Evolutionary conservation across 2,329 filamentous ascomycete species (phyloP), one percentile per base, ranked within the genome.

Genomic region (Penicillium thymicola): DNA sequence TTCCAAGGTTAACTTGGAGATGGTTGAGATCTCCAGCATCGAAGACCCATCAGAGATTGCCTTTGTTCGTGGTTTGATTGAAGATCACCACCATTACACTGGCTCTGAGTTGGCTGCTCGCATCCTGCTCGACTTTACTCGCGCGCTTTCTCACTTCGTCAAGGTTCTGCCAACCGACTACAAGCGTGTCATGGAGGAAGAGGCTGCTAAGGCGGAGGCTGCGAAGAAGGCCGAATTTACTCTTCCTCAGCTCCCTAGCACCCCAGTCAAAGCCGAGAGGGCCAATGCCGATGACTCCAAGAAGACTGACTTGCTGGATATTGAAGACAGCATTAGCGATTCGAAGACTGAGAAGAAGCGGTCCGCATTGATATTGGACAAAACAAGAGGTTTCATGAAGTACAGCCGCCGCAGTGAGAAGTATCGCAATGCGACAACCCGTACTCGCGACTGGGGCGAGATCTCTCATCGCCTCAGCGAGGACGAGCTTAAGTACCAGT

Each of bases 21-120:
- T 97, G 93, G 93, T 97, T 65, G 92, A 97, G 77, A 86, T 93
- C 27, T 89, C 89, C 46, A 83, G 85, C 9, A 80, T 97, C 43
- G 89, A 93, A 60, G 92, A 97, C 59, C 90, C 90, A 27, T 78
- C 86, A 56, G 93, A 97, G 75, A 90, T 97, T 69, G 91, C 92
- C 34, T 97, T 89, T 73, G 82, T 97, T 30, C 90, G 92, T 64
- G 89, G 92, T 60, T 82, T 97, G 65, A 90, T 97, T 54, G 93
- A 97, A 79, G 93, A 97, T 66, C 93, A 97, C 71, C 92, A 97
- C 76, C 93, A 97, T 76, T 97, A 96, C 82, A 97, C 93, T 57
- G 93, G 93, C 58, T 97, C 93, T 14, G 93, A 97, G 80, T 85
- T 96, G 53, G 93, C 93, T 32, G 92, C 92, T 58, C 90, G 93